phyloP scores from a whole-genome alignment of 371 early-diverging fungal species.

The Apophysomyces elegans region DNA sequence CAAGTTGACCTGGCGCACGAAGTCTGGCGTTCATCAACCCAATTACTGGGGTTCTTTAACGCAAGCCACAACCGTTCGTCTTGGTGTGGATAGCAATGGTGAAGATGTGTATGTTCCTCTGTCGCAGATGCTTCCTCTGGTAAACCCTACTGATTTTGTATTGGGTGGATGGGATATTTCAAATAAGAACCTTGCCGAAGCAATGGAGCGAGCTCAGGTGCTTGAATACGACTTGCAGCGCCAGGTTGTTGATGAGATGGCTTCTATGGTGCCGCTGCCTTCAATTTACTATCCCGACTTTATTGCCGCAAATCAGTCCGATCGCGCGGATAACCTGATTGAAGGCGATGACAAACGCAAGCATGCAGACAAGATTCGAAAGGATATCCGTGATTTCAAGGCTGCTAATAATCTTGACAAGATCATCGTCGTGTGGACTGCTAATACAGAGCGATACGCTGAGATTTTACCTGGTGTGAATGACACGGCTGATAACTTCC shows the following conservation, averaged over 20 bases:
- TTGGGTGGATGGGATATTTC: slow-evolving; percentile 98
- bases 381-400: slow-evolving; percentile 95
- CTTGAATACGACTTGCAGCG: slow-evolving; percentile 95
- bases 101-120: slow-evolving; percentile 91
- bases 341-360: slow-evolving; percentile 82
- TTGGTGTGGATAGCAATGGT: slow-evolving; percentile 83
- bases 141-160: slow-evolving; percentile 93
- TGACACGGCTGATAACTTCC: slow-evolving; percentile 93
- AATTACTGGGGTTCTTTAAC: slow-evolving; percentile 97
- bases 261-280: slow-evolving; percentile 81
- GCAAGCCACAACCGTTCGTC: slow-evolving; percentile 93
- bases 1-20: slow-evolving; percentile 89
- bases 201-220: slow-evolving; percentile 94
- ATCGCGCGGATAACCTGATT: slow-evolving; percentile 92
- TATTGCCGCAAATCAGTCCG: slow-evolving; percentile 96
- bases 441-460: slow-evolving; percentile 95
- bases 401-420: slow-evolving; percentile 82
- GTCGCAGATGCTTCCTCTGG: slow-evolving; percentile 91
- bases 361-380: slow-evolving; percentile 89
- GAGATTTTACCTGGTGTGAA: slow-evolving; percentile 88
- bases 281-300: slow-evolving; percentile 97
- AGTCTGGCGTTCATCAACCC: slow-evolving; percentile 86
- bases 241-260: slow-evolving; percentile 84
- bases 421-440: slow-evolving; percentile 97
- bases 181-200: slow-evolving; percentile 79